Evolutionary conservation across 169 alveolate species (phyloP).

Genomic region (Miamiensis avidus): DNA sequence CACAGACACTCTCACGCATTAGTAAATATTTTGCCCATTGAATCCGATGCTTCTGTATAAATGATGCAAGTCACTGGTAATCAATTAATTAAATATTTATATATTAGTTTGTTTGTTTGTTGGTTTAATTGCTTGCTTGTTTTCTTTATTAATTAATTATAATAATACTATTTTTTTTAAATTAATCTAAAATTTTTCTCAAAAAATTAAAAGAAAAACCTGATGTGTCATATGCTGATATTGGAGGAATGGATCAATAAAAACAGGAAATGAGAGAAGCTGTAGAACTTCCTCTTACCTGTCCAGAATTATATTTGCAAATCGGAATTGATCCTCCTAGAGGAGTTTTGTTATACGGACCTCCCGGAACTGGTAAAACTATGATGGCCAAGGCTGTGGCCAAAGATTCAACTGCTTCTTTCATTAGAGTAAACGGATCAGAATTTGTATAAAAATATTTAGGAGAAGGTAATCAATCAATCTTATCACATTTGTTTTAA

Average conservation of each 20-base stretch:
- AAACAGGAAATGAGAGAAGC: constrained; percentile 99
- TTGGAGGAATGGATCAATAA: constrained; percentile 98
- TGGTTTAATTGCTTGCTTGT: too few relatives aligned
- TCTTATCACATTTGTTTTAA: too few relatives aligned
- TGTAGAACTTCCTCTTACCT: constrained; percentile 98
- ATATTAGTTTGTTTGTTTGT: not conserved
- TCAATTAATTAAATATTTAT: too few relatives aligned
- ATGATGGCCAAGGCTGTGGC: constrained; percentile 99
- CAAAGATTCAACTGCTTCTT: constrained; percentile 96
- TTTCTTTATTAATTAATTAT: too few relatives aligned
- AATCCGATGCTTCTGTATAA: constrained; percentile 98
- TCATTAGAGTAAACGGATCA: constrained; percentile 98
- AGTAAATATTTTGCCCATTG: constrained; percentile 99
- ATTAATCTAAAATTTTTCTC: not conserved
- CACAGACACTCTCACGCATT: constrained; percentile 99
- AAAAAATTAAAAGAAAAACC: constrained; percentile 92
- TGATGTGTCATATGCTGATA: constrained; percentile 98
- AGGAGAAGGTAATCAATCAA: too few relatives aligned
- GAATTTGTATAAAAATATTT: constrained; percentile 99
- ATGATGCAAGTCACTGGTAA: constrained; percentile 91
- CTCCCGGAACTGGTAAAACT: constrained; percentile 99
- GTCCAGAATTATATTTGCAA: constrained; percentile 97
- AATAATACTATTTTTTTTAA: too few relatives aligned
- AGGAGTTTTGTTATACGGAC: constrained; percentile 98
- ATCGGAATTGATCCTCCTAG: constrained; percentile 99